Percentiles rank a stretch among this genome's conserved stretches.
Evolutionary conservation across 2,329 filamentous ascomycete genomes (phyloP).

Genomic region (Penicillium olsonii): DNA sequence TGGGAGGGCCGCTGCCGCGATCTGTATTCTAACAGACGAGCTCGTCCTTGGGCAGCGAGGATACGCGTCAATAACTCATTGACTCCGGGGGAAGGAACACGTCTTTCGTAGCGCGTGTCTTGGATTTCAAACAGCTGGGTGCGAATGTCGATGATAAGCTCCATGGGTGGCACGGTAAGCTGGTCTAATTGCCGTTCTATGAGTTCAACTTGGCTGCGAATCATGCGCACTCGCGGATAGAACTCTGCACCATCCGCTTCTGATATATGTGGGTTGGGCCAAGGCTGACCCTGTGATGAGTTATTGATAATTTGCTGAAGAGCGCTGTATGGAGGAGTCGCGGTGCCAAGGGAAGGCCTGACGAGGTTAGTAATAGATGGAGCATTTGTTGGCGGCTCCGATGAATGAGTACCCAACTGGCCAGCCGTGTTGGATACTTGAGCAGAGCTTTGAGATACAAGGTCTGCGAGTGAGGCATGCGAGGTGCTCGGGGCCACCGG

Average conservation of each 20-base stretch:
- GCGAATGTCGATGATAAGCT: constrained; percentile 32
- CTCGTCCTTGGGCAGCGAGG: neutral
- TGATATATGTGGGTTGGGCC: neutral
- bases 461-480: neutral
- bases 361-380: neutral
- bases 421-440: neutral
- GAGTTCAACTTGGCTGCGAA: constrained; percentile 26
- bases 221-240: neutral
- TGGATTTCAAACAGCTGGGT: constrained; percentile 34
- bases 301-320: neutral
- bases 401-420: neutral
- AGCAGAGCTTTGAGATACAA: neutral
- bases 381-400: neutral
- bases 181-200: constrained; percentile 32
- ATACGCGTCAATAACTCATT: constrained; percentile 21
- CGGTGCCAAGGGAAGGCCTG: neutral
- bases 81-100: constrained; percentile 24
- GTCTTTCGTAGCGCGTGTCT: constrained; percentile 33
- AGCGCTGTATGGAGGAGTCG: neutral
- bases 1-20: neutral
- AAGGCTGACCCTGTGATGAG: neutral
- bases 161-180: constrained; percentile 31
- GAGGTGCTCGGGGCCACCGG: neutral
- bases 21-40: neutral
- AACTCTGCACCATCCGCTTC: neutral